These are phyloP conservation scores for Serpula lacrymans DNA, from an alignment of 768 basidiomycete genomes.

Conservation along the genomic window DNA sequence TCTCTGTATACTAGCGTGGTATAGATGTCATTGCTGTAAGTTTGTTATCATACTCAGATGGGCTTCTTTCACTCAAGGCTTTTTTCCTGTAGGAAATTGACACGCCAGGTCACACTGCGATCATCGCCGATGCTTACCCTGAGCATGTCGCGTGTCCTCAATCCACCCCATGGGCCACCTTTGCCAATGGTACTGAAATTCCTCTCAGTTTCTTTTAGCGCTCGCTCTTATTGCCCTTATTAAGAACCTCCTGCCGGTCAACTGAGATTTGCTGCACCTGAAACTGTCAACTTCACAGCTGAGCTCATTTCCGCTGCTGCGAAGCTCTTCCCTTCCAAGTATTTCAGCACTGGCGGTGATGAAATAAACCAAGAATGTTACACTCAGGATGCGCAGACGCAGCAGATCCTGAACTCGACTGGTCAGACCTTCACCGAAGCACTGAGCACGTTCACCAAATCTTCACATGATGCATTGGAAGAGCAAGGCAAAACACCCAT, in stretches of 20 bases:
- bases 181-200: conserved; percentile 47
- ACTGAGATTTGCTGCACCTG: conserved; percentile 58
- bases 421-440: conserved; percentile 39
- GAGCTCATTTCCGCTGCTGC: conserved; percentile 49
- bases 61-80: neutral
- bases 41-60: neutral
- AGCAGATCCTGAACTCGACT: conserved; percentile 40
- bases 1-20: conserved; percentile 52
- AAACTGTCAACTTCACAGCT: conserved; percentile 51
- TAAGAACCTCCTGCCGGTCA: conserved; percentile 73
- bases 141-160: conserved; percentile 63
- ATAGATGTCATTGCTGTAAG: conserved; percentile 56
- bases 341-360: conserved; percentile 76
- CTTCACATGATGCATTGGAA: conserved; percentile 30
- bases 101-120: conserved; percentile 72
- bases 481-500: conserved; percentile 44
- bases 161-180: conserved; percentile 50
- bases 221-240: neutral
- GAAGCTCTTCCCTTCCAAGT: conserved; percentile 44
- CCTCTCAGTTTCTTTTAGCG: neutral
- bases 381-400: conserved; percentile 53
- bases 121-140: conserved; percentile 59
- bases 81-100: conserved; percentile 56
- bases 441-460: conserved; percentile 32
- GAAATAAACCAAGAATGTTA: conserved; percentile 69